Evolutionary conservation across 2,329 filamentous ascomycete species (phyloP), one percentile per base, ranked within the genome.

Genomic region (Basipetospora chlamydospora): DNA sequence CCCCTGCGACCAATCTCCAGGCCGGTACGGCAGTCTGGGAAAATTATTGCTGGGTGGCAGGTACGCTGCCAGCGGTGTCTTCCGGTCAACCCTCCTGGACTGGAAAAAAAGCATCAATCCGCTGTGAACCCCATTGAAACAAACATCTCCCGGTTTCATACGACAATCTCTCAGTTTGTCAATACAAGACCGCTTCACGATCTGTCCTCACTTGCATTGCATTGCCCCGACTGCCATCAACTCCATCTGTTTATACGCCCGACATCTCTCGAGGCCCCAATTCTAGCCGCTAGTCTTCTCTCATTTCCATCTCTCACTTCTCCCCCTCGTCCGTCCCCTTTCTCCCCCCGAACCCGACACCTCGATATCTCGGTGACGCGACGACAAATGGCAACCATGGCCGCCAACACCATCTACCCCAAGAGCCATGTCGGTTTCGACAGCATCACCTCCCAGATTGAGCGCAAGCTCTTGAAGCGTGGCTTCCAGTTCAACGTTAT

Each of bases 401-500:
- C 79, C 53, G 57, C 77, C 55, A 66, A 74, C 53, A 76, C 76
- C 54, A 75, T 80, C 59, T 90, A 84, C 64, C 90, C 90, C 56
- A 80, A 90, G 61, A 93, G 80, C 80, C 90, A 96, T 73, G 90
- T 98, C 62, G 90, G 90, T 76, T 98, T 98, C 70, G 90, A 98
- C 71, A 95, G 86, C 70, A 98, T 98, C 73, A 98, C 90, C 52
- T 86, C 80, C 49, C 90, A 98, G 72, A 98, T 98, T 53, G 90
- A 98, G 79, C 82, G 84, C 69, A 98, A 98, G 80, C 80, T 96
- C 58, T 64, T 98, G 67, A 98, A 98, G 76, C 86, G 90, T 66
- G 90, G 90, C 53, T 98, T 98, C 66, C 90, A 98, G 66, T 98
- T 98, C 77, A 98, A 98, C 61, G 81, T 96, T 57, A 96, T 96